Conservation (phyloP, 108 stramenopile species). For the Hondaea fermentalgiana region DNA sequence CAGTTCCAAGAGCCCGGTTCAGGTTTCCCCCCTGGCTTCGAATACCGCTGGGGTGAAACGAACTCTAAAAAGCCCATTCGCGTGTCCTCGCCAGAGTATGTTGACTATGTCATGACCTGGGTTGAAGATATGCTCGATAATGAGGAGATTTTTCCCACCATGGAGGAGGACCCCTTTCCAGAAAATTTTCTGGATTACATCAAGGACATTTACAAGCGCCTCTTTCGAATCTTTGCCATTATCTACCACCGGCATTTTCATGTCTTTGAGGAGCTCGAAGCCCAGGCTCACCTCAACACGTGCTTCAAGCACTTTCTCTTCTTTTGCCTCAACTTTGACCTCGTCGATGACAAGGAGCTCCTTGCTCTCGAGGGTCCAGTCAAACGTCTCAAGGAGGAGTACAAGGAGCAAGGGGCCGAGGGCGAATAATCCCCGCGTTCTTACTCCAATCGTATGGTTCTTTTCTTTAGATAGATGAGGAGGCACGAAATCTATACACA, state of each 20-base stretch:
- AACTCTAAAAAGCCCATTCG: background rate
- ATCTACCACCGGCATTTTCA: conserved; percentile 45
- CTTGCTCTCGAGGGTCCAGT: conserved; percentile 16
- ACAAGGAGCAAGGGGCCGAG: background rate
- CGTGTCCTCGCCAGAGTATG: conserved; percentile 38
- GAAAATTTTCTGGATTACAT: conserved; percentile 34
- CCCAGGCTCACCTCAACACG: conserved; percentile 53
- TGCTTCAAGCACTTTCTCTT: conserved; percentile 61
- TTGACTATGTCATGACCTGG: conserved; percentile 53
- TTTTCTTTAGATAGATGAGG: too few relatives aligned
- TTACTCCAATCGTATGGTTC: too few relatives aligned
- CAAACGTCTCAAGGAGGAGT: background rate
- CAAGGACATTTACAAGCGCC: conserved; percentile 40
- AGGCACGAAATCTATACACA: too few relatives aligned
- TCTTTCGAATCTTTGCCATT: conserved; percentile 51
- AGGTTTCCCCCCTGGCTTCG: conserved; percentile 27
- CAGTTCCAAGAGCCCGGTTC: background rate
- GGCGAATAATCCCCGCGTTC: too few relatives aligned
- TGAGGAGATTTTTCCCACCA: conserved; percentile 21
- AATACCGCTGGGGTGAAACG: conserved; percentile 32
- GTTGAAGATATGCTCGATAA: conserved; percentile 52
- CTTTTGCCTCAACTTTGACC: conserved; percentile 43
- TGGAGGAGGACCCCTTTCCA: conserved; percentile 27
- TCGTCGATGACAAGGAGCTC: conserved; percentile 24
- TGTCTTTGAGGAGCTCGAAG: conserved; percentile 39